phyloP scores from a whole-genome alignment of 768 basidiomycete species.

The Russula griseocarnosa region DNA sequence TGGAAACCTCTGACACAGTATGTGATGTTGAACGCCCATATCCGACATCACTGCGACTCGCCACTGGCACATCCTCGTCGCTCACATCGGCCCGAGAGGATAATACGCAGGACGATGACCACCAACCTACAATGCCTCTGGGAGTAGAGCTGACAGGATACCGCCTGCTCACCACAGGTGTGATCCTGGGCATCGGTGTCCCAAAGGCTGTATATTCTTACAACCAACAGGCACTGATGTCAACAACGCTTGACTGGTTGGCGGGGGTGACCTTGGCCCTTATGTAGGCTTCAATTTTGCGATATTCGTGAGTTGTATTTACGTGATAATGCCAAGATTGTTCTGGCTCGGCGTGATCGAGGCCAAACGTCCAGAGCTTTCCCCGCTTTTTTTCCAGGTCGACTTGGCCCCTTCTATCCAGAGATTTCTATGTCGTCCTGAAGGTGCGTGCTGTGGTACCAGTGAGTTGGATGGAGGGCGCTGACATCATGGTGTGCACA shows the following conservation, averaged over 20 bases:
- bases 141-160: constrained; percentile 1
- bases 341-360: background rate
- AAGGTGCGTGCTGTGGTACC: background rate
- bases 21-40: no score
- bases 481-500: background rate
- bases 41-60: background rate
- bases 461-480: background rate
- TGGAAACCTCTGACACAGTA: background rate
- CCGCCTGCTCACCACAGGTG: background rate
- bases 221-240: background rate
- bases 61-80: no score
- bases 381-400: background rate
- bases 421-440: background rate
- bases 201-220: background rate
- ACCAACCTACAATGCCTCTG: background rate
- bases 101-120: background rate
- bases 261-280: background rate
- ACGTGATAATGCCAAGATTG: background rate
- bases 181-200: background rate
- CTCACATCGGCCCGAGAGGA: background rate
- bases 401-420: background rate
- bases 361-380: background rate
- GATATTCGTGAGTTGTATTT: background rate
- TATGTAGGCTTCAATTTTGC: background rate
- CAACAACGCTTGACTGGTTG: background rate